A percentile compares a stretch with the other conserved stretches of the same genome.
Conservation (phyloP, 1,284 basidiomycete species). For the Anthracocystis setariae region DNA sequence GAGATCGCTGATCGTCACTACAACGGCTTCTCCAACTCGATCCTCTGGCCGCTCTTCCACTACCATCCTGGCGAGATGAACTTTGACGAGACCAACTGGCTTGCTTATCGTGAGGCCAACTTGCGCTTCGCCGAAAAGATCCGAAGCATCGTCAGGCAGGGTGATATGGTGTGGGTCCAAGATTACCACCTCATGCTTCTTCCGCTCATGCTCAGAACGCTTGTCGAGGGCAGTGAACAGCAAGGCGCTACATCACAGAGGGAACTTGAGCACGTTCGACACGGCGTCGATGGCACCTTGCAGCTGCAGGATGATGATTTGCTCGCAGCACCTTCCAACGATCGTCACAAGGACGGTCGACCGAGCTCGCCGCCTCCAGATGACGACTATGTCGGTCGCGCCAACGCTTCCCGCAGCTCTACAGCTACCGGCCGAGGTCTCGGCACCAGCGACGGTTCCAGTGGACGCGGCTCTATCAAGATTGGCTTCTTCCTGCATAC, state of each 20-base stretch:
- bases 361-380: slow-evolving; percentile 20
- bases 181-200: slow-evolving; percentile 83
- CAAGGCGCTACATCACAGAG: slow-evolving; percentile 69
- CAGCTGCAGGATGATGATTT: slow-evolving; percentile 53
- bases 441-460: slow-evolving; percentile 57
- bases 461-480: slow-evolving; percentile 60
- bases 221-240: slow-evolving; percentile 74
- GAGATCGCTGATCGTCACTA: slow-evolving; percentile 97
- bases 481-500: slow-evolving; percentile 99
- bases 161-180: slow-evolving; percentile 88
- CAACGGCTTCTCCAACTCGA: slow-evolving; percentile 98
- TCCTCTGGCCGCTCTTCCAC: slow-evolving; percentile 99
- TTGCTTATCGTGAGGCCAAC: slow-evolving; percentile 96
- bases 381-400: slow-evolving; percentile 27
- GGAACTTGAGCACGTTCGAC: slow-evolving; percentile 60
- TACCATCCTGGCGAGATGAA: slow-evolving; percentile 87
- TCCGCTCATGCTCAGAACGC: slow-evolving; percentile 88
- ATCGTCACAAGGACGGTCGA: slow-evolving; percentile 12
- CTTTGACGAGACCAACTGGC: slow-evolving; percentile 98
- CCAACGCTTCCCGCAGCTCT: slow-evolving; percentile 13
- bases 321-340: slow-evolving; percentile 52
- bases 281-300: slow-evolving; percentile 60
- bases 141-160: slow-evolving; percentile 79
- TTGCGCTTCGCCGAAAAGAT: slow-evolving; percentile 91
- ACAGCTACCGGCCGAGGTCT: slow-evolving; percentile 40